phyloP scores from a whole-genome alignment of 768 basidiomycete species.

The Lyophyllum semitale region DNA sequence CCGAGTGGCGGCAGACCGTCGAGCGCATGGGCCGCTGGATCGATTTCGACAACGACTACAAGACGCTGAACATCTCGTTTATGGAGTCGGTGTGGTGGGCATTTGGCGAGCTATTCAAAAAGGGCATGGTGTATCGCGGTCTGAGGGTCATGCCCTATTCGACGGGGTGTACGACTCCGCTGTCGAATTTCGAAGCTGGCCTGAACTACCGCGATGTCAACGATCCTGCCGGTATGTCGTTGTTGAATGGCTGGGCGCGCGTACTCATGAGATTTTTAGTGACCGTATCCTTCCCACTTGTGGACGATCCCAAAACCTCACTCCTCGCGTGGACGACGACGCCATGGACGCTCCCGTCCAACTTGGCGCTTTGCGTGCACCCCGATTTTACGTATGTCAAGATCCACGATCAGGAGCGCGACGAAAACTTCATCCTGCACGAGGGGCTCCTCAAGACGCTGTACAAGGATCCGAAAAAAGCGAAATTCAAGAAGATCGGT shows the following conservation, averaged over 20 bases:
- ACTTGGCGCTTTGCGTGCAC: conserved; percentile 93
- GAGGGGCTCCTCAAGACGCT: conserved; percentile 84
- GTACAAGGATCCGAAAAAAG: conserved; percentile 97
- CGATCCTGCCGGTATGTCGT: conserved; percentile 80
- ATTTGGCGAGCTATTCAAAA: conserved; percentile 91
- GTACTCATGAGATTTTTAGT: conserved; percentile 45
- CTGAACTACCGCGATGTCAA: conserved; percentile 89
- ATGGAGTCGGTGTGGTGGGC: conserved; percentile 99
- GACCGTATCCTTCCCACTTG: conserved; percentile 89
- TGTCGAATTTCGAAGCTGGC: conserved; percentile 97
- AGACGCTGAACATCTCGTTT: conserved; percentile 89
- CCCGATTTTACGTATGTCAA: conserved; percentile 97
- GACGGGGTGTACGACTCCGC: conserved; percentile 90
- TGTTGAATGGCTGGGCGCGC: background rate
- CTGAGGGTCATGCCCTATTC: conserved; percentile 98
- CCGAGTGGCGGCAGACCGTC: conserved; percentile 93
- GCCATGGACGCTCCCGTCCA: conserved; percentile 97
- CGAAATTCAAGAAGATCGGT: conserved; percentile 90
- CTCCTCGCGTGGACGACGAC: conserved; percentile 98
- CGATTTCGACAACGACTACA: conserved; percentile 99
- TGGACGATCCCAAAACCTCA: conserved; percentile 89
- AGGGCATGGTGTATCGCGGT: conserved; percentile 90
- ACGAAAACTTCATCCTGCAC: conserved; percentile 89
- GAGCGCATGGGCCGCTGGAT: conserved; percentile 99
- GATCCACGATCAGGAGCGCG: conserved; percentile 86